Percentiles rank a stretch among this genome's conserved stretches.
phyloP scores from a whole-genome alignment of 768 basidiomycete species.

The Pulveroboletus sp. region DNA sequence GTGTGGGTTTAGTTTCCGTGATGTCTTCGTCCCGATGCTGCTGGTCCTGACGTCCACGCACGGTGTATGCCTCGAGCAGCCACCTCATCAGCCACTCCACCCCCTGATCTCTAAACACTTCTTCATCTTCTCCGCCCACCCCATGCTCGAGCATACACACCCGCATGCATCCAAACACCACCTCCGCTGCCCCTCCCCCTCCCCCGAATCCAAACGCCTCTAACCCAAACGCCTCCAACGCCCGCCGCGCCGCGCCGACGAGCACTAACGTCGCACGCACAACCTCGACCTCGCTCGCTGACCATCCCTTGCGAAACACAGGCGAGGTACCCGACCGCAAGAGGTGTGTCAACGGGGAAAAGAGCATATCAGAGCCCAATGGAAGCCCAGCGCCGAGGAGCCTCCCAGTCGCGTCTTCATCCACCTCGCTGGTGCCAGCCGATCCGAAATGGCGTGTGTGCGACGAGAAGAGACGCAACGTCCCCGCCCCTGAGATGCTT shows the following conservation, averaged over 20 bases:
- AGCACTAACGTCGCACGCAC: conserved; percentile 67
- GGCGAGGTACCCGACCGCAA: conserved; percentile 72
- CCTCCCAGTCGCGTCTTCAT: background rate
- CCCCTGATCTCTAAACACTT: conserved; percentile 77
- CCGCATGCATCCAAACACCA: conserved; percentile 83
- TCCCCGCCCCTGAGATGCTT: conserved; percentile 57
- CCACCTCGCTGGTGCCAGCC: no score
- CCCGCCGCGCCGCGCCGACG: conserved; percentile 46
- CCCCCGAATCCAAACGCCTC: conserved; percentile 25
- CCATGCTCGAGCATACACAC: conserved; percentile 96
- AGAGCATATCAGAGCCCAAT: conserved; percentile 26
- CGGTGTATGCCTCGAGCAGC: conserved; percentile 57
- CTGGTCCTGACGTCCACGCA: background rate
- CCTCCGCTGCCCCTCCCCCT: conserved; percentile 15
- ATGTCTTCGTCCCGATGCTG: background rate
- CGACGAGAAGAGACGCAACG: conserved; percentile 41
- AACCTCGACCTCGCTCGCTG: conserved; percentile 76
- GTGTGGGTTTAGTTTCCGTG: conserved; percentile 8
- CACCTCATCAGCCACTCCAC: conserved; percentile 59
- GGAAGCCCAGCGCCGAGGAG: conserved; percentile 39
- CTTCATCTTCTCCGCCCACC: conserved; percentile 36
- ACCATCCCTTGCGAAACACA: conserved; percentile 69
- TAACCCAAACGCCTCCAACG: conserved; percentile 43
- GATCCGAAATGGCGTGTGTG: no score
- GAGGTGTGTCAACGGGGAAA: conserved; percentile 71